These are phyloP conservation scores for Cajanus cajan DNA, from an alignment of 306 rosid species.

Conservation along the genomic window DNA sequence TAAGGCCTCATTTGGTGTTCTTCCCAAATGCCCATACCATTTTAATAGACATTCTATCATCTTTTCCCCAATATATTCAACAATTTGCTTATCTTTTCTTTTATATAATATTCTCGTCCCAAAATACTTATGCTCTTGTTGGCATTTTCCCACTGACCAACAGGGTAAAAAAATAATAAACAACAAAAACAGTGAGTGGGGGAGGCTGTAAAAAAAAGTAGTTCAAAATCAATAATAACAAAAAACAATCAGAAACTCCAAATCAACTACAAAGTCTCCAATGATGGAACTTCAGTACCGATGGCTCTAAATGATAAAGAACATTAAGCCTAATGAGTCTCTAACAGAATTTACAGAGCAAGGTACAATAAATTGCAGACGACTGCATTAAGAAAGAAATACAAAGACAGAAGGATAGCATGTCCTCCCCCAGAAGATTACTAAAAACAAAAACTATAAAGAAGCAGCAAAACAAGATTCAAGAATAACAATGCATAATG, in stretches of 20 bases:
- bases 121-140: not conserved
- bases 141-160: not conserved
- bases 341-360: too few relatives aligned
- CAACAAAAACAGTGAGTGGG: not conserved
- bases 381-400: not conserved
- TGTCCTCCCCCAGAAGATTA: not conserved
- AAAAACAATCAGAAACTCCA: not conserved
- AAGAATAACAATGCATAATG: not conserved
- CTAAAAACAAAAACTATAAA: not conserved
- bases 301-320: not conserved
- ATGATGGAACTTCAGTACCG: not conserved
- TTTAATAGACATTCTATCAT: not conserved
- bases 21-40: not conserved
- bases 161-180: not conserved
- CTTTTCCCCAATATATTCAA: not conserved
- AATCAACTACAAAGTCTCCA: not conserved
- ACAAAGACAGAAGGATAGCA: not conserved
- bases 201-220: not conserved
- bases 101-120: not conserved
- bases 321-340: not conserved
- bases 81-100: not conserved
- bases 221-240: not conserved
- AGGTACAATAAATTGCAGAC: not conserved
- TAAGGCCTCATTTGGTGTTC: not conserved
- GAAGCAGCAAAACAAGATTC: not conserved